Evolutionary conservation across 2,329 filamentous ascomycete species (phyloP).

Genomic region (Aureobasidium sp.): DNA sequence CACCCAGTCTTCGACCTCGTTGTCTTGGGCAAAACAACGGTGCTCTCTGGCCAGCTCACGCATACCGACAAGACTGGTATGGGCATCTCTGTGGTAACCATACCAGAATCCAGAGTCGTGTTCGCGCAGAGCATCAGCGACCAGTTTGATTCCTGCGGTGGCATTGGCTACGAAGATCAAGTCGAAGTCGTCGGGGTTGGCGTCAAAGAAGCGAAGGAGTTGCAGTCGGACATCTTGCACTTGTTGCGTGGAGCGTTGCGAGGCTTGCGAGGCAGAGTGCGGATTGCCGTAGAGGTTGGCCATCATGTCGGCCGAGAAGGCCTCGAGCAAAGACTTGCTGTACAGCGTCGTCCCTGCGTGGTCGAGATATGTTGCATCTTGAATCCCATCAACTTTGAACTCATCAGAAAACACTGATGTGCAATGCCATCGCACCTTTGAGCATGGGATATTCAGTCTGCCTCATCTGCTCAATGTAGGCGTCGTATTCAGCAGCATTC

Average conservation of each 20-base stretch:
- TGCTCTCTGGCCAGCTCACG: conserved; percentile 62
- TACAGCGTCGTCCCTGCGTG: conserved; percentile 74
- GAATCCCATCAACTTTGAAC: background rate
- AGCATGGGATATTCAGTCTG: conserved; percentile 41
- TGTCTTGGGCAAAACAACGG: conserved; percentile 58
- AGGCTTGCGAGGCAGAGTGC: conserved; percentile 76
- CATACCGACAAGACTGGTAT: conserved; percentile 81
- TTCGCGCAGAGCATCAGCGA: conserved; percentile 69
- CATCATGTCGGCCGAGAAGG: conserved; percentile 70
- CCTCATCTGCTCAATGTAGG: conserved; percentile 43
- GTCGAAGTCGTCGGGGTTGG: conserved; percentile 75
- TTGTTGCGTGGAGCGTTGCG: conserved; percentile 60
- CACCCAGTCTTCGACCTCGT: conserved; percentile 60
- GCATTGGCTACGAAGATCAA: conserved; percentile 89
- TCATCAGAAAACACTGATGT: background rate
- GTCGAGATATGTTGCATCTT: conserved; percentile 61
- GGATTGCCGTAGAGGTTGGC: conserved; percentile 81
- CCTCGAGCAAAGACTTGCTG: conserved; percentile 57
- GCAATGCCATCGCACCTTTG: conserved; percentile 1
- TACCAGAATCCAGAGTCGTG: conserved; percentile 65
- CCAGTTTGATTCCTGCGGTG: conserved; percentile 83
- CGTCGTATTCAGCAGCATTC: conserved; percentile 31
- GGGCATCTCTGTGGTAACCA: conserved; percentile 73
- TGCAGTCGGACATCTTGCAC: conserved; percentile 70
- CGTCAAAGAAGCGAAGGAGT: conserved; percentile 71